A percentile compares a stretch with the other conserved stretches of the same genome.
phyloP scores from a whole-genome alignment of 306 rosid genomes.

The Datisca glomerata region DNA sequence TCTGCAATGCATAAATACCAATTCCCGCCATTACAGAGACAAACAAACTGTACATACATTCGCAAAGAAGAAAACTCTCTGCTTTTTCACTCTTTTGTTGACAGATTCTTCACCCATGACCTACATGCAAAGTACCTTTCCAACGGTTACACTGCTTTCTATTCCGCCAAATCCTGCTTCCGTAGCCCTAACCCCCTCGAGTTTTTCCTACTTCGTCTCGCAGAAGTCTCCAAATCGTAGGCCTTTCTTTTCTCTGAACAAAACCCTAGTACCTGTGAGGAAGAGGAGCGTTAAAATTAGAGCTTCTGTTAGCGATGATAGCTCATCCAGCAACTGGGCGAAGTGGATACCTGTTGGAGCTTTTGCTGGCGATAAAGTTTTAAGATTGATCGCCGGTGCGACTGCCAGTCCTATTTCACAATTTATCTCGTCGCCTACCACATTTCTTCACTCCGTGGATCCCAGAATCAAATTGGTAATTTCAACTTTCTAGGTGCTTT shows the following conservation, averaged over 20 bases:
- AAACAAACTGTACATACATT: too few relatives aligned
- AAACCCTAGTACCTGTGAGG: slow-evolving; percentile 15
- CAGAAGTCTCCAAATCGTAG: slow-evolving; percentile 5
- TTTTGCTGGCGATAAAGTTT: slow-evolving; percentile 69
- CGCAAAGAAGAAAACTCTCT: too few relatives aligned
- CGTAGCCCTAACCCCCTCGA: slow-evolving; percentile 19
- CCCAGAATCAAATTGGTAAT: slow-evolving; percentile 81
- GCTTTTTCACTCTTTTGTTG: too few relatives aligned
- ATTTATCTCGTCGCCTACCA: slow-evolving; percentile 68
- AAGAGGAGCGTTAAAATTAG: slow-evolving; percentile 21
- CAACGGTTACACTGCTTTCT: slow-evolving; percentile 17
- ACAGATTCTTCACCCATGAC: slow-evolving; percentile 44
- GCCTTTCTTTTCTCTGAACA: background rate
- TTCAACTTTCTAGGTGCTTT: background rate
- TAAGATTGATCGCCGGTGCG: slow-evolving; percentile 68
- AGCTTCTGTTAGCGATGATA: slow-evolving; percentile 36
- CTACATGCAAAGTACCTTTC: slow-evolving; percentile 30
- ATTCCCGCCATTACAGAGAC: too few relatives aligned
- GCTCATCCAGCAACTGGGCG: slow-evolving; percentile 37
- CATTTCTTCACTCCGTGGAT: slow-evolving; percentile 83
- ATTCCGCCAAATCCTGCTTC: slow-evolving; percentile 10
- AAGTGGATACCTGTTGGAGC: slow-evolving; percentile 53
- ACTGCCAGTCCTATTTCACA: slow-evolving; percentile 90
- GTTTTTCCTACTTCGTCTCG: slow-evolving; percentile 3
- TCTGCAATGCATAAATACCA: too few relatives aligned